A percentile compares a stretch with the other conserved stretches of the same genome.
Conservation (phyloP, 2,329 filamentous ascomycete genomes). For the Pseudodiploospora longispora region DNA sequence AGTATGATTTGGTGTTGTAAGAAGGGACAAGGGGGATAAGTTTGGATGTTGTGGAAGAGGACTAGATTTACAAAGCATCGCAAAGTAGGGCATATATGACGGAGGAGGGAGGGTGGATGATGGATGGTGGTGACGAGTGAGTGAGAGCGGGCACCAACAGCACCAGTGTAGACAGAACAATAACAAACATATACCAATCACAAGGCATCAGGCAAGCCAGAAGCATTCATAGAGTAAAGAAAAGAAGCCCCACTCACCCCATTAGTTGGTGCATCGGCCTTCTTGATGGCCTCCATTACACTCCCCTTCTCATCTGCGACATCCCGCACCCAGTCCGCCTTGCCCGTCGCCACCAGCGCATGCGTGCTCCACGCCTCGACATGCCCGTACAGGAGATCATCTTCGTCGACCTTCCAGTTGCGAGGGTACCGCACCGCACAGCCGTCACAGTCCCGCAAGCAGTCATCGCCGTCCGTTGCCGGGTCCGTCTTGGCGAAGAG, state of each 20-base stretch:
- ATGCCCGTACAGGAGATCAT: conserved; percentile 73
- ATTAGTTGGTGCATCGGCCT: conserved; percentile 51
- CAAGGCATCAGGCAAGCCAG: no score
- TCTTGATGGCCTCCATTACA: conserved; percentile 68
- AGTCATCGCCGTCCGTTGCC: conserved; percentile 79
- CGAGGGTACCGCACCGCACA: conserved; percentile 74
- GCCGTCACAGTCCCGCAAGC: conserved; percentile 74
- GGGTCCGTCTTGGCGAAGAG: conserved; percentile 71
- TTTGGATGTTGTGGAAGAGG: no score
- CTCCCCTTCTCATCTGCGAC: conserved; percentile 81
- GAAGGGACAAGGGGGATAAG: no score
- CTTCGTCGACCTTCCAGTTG: conserved; percentile 63
- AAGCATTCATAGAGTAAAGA: neutral
- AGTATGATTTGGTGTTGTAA: no score
- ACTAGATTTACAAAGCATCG: no score
- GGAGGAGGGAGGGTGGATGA: no score
- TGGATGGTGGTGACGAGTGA: no score
- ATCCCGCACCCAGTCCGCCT: conserved; percentile 88
- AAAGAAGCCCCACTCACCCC: conserved; percentile 45
- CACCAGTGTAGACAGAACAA: no score
- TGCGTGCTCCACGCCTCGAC: conserved; percentile 86
- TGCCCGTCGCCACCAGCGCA: conserved; percentile 86
- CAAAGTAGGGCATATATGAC: no score
- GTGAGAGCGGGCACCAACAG: no score
- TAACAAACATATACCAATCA: no score